Conservation (phyloP, 1,284 basidiomycete species). For the Somion occarium region DNA sequence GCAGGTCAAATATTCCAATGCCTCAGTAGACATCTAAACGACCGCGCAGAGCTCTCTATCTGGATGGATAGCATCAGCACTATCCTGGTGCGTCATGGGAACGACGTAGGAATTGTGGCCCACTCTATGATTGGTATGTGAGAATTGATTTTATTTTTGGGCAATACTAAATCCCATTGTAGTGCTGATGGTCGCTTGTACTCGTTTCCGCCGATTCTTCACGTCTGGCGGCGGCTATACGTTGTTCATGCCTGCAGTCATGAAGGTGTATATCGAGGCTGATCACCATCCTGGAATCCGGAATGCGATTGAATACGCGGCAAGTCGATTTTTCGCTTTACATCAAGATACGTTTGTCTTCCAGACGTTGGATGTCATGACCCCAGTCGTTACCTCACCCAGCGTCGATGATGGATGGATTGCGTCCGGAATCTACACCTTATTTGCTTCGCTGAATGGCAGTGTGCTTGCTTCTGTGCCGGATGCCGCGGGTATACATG, state of each 20-base stretch:
- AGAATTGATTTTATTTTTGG: background rate
- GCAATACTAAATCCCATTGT: constrained; percentile 3
- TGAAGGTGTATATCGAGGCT: constrained; percentile 64
- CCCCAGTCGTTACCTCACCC: constrained; percentile 49
- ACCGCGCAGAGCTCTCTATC: constrained; percentile 64
- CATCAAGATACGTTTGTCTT: constrained; percentile 76
- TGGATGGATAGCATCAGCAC: constrained; percentile 68
- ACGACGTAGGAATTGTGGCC: constrained; percentile 67
- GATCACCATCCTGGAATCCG: constrained; percentile 51
- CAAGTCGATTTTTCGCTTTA: constrained; percentile 69
- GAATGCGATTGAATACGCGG: constrained; percentile 67
- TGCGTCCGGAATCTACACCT: constrained; percentile 44
- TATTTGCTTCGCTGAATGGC: constrained; percentile 52
- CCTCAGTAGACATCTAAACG: constrained; percentile 73
- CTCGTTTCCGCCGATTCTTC: constrained; percentile 73
- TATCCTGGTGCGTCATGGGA: constrained; percentile 61
- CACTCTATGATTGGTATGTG: constrained; percentile 65
- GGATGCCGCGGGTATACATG: constrained; percentile 65
- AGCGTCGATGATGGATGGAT: constrained; percentile 45
- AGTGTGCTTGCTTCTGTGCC: constrained; percentile 34
- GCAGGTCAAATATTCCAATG: constrained; percentile 69
- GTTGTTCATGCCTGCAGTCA: constrained; percentile 65
- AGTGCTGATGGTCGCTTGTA: constrained; percentile 69
- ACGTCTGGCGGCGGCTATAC: constrained; percentile 67
- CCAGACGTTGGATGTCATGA: constrained; percentile 63